A percentile compares a stretch with the other conserved stretches of the same genome.
Conservation (phyloP, 176 grass and related monocot genomes). For the Eremochloa ophiuroides region DNA sequence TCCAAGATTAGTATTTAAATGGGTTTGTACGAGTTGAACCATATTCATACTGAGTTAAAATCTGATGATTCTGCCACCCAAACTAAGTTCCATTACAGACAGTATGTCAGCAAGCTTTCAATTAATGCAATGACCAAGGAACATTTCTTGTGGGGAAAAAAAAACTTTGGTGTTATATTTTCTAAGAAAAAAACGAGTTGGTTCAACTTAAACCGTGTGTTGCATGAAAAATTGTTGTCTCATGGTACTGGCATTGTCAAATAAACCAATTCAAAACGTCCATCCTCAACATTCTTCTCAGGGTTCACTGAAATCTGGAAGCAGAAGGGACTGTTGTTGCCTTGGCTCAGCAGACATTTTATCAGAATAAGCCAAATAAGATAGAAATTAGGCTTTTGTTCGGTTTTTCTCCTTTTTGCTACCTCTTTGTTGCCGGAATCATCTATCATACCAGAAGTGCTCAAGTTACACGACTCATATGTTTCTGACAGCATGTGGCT, state of each 20-base stretch:
- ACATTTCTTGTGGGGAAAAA: neutral
- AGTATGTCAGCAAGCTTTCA: neutral
- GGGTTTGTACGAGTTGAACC: neutral
- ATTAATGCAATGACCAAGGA: neutral
- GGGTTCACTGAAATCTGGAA: constrained; percentile 43
- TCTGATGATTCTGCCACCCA: neutral
- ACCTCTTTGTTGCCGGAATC: neutral
- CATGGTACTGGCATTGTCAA: constrained; percentile 44
- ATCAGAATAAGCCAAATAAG: constrained; percentile 52
- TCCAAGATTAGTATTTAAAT: neutral
- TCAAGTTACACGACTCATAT: neutral
- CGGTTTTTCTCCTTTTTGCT: constrained; percentile 8
- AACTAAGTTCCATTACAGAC: neutral
- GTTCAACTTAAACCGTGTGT: neutral
- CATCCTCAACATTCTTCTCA: constrained; percentile 48
- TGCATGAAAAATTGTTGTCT: neutral
- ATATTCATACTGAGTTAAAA: neutral
- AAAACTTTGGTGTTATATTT: neutral
- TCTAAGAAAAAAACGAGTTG: neutral
- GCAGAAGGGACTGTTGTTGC: constrained; percentile 56
- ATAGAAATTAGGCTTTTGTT: constrained; percentile 45
- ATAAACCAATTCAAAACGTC: constrained; percentile 53
- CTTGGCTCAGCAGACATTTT: constrained; percentile 43
- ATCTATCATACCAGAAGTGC: neutral
- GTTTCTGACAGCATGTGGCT: constrained; percentile 10